phyloP scores from a whole-genome alignment of 208 protist genomes.

The Leishmania guyanensis region DNA sequence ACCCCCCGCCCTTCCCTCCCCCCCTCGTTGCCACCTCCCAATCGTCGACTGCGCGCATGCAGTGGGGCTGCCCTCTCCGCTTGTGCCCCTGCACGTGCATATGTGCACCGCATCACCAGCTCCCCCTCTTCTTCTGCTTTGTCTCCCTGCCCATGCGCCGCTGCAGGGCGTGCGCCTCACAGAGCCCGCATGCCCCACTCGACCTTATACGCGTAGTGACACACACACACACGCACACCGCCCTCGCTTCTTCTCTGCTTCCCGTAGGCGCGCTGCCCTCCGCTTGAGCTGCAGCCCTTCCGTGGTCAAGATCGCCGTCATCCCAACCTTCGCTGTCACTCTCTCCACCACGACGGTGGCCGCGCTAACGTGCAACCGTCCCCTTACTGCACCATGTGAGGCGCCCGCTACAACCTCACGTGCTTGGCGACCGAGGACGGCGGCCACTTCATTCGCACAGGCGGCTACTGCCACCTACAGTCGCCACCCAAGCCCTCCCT shows the following conservation, averaged over 20 bases:
- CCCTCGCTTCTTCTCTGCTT: background rate
- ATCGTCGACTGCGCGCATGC: background rate
- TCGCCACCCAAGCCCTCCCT: background rate
- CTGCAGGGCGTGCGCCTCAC: background rate
- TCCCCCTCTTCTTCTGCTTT: background rate
- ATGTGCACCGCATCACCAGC: background rate
- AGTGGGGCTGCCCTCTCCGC: background rate
- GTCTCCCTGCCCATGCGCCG: background rate
- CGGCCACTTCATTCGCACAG: background rate
- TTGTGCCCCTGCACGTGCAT: background rate
- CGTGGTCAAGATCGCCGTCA: background rate
- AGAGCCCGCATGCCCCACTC: background rate
- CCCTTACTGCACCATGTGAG: background rate
- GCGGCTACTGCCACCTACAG: background rate
- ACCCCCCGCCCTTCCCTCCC: background rate
- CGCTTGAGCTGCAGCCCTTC: background rate
- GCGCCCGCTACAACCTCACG: background rate
- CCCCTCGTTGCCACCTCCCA: background rate
- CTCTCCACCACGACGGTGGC: background rate
- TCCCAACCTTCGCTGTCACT: background rate
- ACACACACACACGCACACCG: too few relatives aligned
- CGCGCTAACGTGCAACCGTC: background rate
- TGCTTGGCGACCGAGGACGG: background rate
- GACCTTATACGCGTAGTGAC: background rate
- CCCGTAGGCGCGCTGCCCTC: background rate